Evolutionary conservation across 805 yeast genomes (phyloP).

Genomic region (Wickerhamomyces hampshirensis): DNA sequence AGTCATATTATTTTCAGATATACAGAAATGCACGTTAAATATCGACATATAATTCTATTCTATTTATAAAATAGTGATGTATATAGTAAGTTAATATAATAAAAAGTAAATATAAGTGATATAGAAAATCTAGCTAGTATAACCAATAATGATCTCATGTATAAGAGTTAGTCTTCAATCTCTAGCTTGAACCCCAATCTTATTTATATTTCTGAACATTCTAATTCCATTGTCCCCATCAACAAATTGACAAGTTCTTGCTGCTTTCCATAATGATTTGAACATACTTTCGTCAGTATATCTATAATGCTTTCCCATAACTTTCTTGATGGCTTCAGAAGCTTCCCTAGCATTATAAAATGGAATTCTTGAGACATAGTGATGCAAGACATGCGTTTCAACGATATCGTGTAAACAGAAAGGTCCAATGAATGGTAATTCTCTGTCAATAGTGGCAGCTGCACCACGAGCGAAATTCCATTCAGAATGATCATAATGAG

Average conservation of each 20-base stretch:
- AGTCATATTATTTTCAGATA: no score
- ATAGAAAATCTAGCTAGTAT: no score
- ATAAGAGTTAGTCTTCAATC: no score
- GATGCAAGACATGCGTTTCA: conserved; percentile 88
- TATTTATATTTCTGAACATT: conserved; percentile 61
- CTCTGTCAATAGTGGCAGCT: conserved; percentile 60
- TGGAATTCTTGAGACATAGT: conserved; percentile 78
- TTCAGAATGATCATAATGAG: conserved; percentile 50
- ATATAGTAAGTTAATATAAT: no score
- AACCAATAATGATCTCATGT: no score
- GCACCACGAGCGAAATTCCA: conserved; percentile 68
- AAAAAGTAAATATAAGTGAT: no score
- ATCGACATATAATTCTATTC: no score
- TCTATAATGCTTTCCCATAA: conserved; percentile 79
- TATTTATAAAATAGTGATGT: no score
- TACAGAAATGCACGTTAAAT: no score
- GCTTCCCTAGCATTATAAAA: conserved; percentile 82
- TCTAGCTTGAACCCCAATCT: conserved; percentile 33
- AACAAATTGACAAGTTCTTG: conserved; percentile 66
- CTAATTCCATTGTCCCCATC: conserved; percentile 62
- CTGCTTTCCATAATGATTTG: conserved; percentile 49
- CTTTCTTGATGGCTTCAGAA: conserved; percentile 71
- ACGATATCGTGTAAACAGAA: conserved; percentile 84
- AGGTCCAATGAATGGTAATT: conserved; percentile 56
- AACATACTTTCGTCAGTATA: conserved; percentile 57